phyloP scores from a whole-genome alignment of 1,139 yeast species.

The Kodamaea sp. region DNA sequence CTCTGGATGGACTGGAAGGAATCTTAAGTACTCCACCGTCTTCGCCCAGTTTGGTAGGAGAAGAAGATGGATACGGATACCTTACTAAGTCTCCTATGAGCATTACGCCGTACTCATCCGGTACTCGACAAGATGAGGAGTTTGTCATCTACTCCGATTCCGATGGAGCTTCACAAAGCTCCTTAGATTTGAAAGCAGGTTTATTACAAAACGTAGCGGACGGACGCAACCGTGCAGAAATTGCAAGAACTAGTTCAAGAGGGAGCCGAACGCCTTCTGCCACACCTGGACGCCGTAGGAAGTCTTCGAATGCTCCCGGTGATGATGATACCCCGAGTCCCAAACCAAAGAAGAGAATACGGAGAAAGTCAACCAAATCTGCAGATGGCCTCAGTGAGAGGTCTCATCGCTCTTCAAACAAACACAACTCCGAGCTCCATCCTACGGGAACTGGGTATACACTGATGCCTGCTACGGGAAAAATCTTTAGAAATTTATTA shows the following conservation, averaged over 20 bases:
- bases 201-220: no score
- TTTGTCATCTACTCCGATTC: slow-evolving; percentile 41
- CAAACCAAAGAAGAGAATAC: slow-evolving; percentile 26
- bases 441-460: slow-evolving; percentile 40
- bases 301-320: neutral
- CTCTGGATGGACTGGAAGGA: slow-evolving; percentile 3
- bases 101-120: slow-evolving; percentile 26
- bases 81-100: slow-evolving; percentile 12
- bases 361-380: slow-evolving; percentile 34
- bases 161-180: slow-evolving; percentile 39
- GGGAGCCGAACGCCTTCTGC: slow-evolving; percentile 5
- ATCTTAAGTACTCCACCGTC: slow-evolving; percentile 6
- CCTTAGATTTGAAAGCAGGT: slow-evolving; percentile 18
- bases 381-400: slow-evolving; percentile 26
- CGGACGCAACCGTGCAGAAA: no score
- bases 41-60: slow-evolving; percentile 5
- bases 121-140: slow-evolving; percentile 27
- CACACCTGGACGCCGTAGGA: slow-evolving; percentile 11
- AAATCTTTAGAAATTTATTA: slow-evolving; percentile 75
- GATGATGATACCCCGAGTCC: slow-evolving; percentile 19
- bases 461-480: slow-evolving; percentile 61
- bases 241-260: neutral
- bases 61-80: slow-evolving; percentile 5
- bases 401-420: slow-evolving; percentile 21
- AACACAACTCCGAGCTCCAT: slow-evolving; percentile 15